Evolutionary conservation across 805 yeast species (phyloP), one percentile per base, ranked within the genome.

Genomic region (Nakazawaea wyomingensis): DNA sequence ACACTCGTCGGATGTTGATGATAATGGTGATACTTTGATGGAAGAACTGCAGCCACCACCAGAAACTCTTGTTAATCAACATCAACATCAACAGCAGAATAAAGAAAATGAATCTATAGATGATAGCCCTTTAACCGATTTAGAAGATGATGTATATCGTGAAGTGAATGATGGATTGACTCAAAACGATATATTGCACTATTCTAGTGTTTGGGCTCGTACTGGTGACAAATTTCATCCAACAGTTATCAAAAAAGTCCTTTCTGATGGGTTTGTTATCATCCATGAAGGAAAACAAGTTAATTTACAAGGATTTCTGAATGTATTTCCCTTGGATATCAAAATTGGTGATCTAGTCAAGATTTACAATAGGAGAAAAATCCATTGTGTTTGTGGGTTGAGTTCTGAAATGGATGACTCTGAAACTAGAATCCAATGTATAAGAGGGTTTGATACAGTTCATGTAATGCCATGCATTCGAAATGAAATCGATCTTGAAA

Each of bases 401-500:
- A 62, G 59, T 29, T 57, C 60, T 43, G 41, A 34, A 24, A 47
- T 46, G 11, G 27, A 39, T 1, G 39, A 35, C 8, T 8, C 41
- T 6, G 48, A 47, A 7, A 51, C 56, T 14, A 49, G 49, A 0
- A 68, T 81, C 5, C 58, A 67, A 38, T 82, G 88, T 54, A 65
- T 78, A 44, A 62, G 88, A 49, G 89, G 89, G 0, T 82, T 65
- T 52, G 79, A 80, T 53, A 62, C 68, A 0, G 72, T 78, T 2
- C 60, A 62, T 48, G 58, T 68, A 5, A 62, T 34, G 35, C 44
- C 44, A 17, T 34, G 34, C 29, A 9, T 22, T 18, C 53, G 46
- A 61, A 54, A 37, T 16, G 26, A 20, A 19, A 34, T 24, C 4
- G 31, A 16, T 16, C 16, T 18, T 31, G 13, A 6, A 10, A 19